Conservation (phyloP, 1,284 basidiomycete species). For the Trichosporon sp. region DNA sequence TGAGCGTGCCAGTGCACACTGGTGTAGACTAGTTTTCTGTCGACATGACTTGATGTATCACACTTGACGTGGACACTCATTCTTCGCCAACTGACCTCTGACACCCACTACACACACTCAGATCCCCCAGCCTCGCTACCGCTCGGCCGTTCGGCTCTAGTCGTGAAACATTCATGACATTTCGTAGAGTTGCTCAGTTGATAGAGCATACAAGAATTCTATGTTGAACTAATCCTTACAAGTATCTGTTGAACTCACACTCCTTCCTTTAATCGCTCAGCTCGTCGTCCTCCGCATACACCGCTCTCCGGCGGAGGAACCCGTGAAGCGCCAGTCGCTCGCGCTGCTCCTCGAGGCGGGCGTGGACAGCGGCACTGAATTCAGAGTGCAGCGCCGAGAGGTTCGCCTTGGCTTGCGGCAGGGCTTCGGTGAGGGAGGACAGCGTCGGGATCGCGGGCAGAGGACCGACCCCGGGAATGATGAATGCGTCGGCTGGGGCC, state of each 20-base stretch:
- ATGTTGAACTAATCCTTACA: constrained; percentile 17
- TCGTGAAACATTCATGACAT: constrained; percentile 7
- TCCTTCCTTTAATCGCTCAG: not conserved
- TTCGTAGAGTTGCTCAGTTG: not conserved
- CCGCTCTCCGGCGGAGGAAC: constrained; percentile 22
- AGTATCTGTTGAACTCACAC: not conserved
- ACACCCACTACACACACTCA: not conserved
- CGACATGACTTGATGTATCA: not conserved
- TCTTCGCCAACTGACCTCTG: too few relatives aligned
- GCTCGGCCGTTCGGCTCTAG: too few relatives aligned
- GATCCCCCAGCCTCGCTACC: not conserved
- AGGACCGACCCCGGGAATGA: constrained; percentile 22
- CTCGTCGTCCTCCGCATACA: not conserved
- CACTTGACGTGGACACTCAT: not conserved
- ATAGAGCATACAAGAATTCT: constrained; percentile 1
- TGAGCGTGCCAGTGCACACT: too few relatives aligned
- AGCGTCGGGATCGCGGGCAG: constrained; percentile 33
- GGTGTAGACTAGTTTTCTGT: not conserved
- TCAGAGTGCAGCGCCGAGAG: constrained; percentile 31
- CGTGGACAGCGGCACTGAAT: constrained; percentile 46
- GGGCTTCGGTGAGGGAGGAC: constrained; percentile 31
- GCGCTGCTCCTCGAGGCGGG: constrained; percentile 46
- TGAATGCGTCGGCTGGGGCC: constrained; percentile 40
- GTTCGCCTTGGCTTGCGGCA: constrained; percentile 32
- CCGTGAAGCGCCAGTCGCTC: constrained; percentile 35